Conservation (phyloP, 129 eudicot genomes). For the Centella asiatica region DNA sequence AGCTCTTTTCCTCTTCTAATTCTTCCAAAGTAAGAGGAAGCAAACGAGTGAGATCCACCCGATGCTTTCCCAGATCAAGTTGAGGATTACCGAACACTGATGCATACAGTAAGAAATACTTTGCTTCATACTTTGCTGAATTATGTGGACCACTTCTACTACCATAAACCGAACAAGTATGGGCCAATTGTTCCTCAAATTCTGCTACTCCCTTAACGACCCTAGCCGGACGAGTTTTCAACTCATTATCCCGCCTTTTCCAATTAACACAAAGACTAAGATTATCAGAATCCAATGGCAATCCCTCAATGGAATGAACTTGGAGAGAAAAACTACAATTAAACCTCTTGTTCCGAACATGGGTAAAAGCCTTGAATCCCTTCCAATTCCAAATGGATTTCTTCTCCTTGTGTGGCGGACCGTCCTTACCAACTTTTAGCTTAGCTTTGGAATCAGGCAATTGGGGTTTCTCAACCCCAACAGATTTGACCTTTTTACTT, state of each 20-base stretch:
- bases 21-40: constrained; percentile 91
- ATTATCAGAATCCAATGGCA: constrained; percentile 46
- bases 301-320: constrained; percentile 66
- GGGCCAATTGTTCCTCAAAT: constrained; percentile 54
- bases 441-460: constrained; percentile 29
- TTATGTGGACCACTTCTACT: constrained; percentile 73
- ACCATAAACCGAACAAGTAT: constrained; percentile 65
- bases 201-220: constrained; percentile 59
- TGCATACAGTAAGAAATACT: constrained; percentile 67
- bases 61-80: constrained; percentile 86
- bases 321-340: constrained; percentile 75
- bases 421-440: constrained; percentile 32
- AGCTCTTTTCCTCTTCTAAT: constrained; percentile 75
- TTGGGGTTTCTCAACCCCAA: constrained; percentile 27
- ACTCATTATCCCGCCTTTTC: constrained; percentile 76
- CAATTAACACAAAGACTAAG: constrained; percentile 56
- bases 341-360: constrained; percentile 54
- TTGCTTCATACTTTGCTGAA: constrained; percentile 83
- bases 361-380: constrained; percentile 55
- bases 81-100: constrained; percentile 47
- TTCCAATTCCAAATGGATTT: constrained; percentile 91
- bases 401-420: constrained; percentile 43
- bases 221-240: constrained; percentile 42
- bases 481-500: too few relatives aligned
- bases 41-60: constrained; percentile 75